Evolutionary conservation across 768 basidiomycete species (phyloP).

Genomic region (Cyclocybe cylindracea): DNA sequence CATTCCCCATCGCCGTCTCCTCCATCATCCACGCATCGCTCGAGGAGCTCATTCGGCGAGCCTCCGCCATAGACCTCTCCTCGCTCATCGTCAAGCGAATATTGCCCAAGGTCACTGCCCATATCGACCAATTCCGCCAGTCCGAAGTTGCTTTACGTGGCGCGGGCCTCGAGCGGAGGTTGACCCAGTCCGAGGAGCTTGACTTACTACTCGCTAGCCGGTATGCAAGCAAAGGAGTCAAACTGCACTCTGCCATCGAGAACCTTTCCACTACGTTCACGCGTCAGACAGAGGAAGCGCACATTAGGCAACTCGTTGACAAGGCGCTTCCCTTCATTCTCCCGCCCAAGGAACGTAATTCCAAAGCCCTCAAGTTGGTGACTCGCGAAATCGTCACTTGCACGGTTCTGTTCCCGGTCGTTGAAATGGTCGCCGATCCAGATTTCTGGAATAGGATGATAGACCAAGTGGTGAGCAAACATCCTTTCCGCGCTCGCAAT

Average conservation of each 20-base stretch:
- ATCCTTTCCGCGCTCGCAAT: neutral
- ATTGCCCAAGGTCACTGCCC: conserved; percentile 85
- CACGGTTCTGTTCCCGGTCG: conserved; percentile 79
- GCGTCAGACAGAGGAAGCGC: conserved; percentile 86
- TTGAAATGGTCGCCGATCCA: conserved; percentile 93
- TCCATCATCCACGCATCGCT: conserved; percentile 68
- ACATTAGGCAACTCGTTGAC: conserved; percentile 73
- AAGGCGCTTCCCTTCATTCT: conserved; percentile 71
- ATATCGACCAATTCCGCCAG: conserved; percentile 88
- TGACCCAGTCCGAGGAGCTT: conserved; percentile 89
- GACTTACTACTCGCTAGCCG: conserved; percentile 84
- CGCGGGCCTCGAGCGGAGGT: conserved; percentile 74
- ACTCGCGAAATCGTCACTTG: conserved; percentile 84
- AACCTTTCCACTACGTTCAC: conserved; percentile 89
- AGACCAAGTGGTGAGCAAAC: conserved; percentile 79
- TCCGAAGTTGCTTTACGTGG: conserved; percentile 87
- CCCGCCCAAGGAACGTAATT: conserved; percentile 73
- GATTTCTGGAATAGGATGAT: conserved; percentile 97
- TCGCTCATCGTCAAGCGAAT: conserved; percentile 80
- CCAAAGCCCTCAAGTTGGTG: conserved; percentile 69
- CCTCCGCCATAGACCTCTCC: conserved; percentile 66
- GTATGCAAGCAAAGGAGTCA: conserved; percentile 70
- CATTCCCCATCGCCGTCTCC: conserved; percentile 88
- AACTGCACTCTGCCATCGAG: conserved; percentile 83
- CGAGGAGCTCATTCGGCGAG: conserved; percentile 55